phyloP scores from a whole-genome alignment of 2,329 filamentous ascomycete species.

The Penicillium psychrosexuale region DNA sequence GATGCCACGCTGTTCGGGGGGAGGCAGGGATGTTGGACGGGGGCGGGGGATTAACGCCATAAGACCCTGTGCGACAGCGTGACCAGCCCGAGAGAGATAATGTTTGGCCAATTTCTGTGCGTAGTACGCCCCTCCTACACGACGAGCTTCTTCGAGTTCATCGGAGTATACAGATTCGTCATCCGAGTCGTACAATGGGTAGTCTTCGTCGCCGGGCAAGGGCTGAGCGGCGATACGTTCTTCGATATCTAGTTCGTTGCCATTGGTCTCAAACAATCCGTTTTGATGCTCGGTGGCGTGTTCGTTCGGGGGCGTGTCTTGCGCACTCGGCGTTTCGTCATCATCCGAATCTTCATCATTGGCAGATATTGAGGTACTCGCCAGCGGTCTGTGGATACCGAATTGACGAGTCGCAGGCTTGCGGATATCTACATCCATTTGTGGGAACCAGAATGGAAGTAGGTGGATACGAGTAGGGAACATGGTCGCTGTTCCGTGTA shows the following conservation, averaged over 20 bases:
- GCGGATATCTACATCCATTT: conserved; percentile 97
- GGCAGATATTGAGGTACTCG: conserved; percentile 71
- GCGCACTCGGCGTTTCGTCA: conserved; percentile 46
- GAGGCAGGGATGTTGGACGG: conserved; percentile 37
- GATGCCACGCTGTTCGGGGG: conserved; percentile 38
- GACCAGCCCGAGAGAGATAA: conserved; percentile 50
- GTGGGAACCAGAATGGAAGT: conserved; percentile 94
- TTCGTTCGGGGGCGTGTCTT: conserved; percentile 3
- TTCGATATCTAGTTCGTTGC: conserved; percentile 67
- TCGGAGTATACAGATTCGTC: conserved; percentile 75
- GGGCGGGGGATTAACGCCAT: conserved; percentile 57
- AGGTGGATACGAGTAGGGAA: conserved; percentile 86
- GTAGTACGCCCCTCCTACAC: conserved; percentile 74
- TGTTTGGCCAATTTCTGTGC: conserved; percentile 58
- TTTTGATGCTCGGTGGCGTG: conserved; percentile 31
- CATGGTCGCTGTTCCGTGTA: conserved; percentile 84
- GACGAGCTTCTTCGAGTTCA: conserved; percentile 71
- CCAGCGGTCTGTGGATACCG: conserved; percentile 77
- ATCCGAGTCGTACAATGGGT: conserved; percentile 86
- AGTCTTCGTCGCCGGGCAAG: conserved; percentile 63
- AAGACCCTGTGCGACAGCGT: conserved; percentile 46
- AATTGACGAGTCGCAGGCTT: conserved; percentile 87
- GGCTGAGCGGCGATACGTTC: conserved; percentile 69
- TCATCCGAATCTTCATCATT: conserved; percentile 74
- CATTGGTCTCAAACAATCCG: conserved; percentile 48